Percentiles rank a stretch among this genome's conserved stretches.
phyloP scores from a whole-genome alignment of 73 alveolate species.

The Effrenium voratum region DNA sequence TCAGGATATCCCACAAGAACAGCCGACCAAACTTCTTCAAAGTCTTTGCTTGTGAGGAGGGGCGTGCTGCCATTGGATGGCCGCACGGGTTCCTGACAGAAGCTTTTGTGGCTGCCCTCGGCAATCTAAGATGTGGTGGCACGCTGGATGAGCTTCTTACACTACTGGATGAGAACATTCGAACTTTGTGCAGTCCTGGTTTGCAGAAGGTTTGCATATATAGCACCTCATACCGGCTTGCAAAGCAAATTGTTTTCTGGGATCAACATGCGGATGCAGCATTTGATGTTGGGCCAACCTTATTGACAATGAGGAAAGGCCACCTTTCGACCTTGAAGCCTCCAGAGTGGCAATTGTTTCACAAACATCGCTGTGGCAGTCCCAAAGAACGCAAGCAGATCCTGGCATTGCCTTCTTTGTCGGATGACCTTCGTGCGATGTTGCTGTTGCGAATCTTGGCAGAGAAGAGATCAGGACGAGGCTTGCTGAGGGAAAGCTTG shows the following conservation, averaged over 20 bases:
- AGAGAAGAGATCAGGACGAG: background rate
- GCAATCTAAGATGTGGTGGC: background rate
- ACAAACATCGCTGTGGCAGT: background rate
- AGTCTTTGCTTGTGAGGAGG: conserved; percentile 23
- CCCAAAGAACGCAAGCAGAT: background rate
- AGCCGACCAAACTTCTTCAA: conserved; percentile 17
- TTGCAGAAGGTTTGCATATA: conserved; percentile 13
- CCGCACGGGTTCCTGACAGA: background rate
- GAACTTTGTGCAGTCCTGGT: background rate
- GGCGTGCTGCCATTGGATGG: background rate
- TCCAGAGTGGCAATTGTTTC: background rate
- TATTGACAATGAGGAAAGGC: conserved; percentile 6
- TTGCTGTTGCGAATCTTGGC: conserved; percentile 4
- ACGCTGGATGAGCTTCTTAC: conserved; percentile 14
- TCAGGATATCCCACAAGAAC: background rate
- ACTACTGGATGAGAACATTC: background rate
- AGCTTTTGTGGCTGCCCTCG: background rate
- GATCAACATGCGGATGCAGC: background rate
- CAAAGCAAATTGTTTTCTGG: conserved; percentile 2
- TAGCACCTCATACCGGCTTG: conserved; percentile 33
- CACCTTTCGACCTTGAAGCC: background rate
- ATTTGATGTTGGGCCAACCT: background rate
- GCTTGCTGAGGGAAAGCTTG: too few species aligned
- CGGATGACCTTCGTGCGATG: conserved; percentile 60
- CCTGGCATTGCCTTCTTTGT: background rate